Evolutionary conservation across 2,329 filamentous ascomycete genomes (phyloP), one percentile per base, ranked within the genome.

Genomic region (Shiraia bambusicola): DNA sequence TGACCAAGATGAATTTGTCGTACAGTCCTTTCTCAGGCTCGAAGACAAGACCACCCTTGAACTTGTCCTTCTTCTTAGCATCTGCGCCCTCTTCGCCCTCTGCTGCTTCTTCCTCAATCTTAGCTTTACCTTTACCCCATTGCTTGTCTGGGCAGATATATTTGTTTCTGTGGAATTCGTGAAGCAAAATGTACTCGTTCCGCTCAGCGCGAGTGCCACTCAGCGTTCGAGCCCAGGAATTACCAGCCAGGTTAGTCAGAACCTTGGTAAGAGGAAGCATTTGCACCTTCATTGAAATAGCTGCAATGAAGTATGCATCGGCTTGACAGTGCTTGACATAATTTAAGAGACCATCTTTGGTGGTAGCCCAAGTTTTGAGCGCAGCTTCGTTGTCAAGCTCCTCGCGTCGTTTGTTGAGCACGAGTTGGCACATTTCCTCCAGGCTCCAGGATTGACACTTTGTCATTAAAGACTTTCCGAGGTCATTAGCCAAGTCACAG

Each of bases 381-480:
- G 89, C 90, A 37, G 76, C 82, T 55, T 97, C 93, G 55, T 87
- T 92, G 65, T 98, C 92, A 24, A 98, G 72, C 27, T 98, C 93
- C 40, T 85, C 82, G 29, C 93, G 86, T 29, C 76, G 76, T 61
- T 85, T 85, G 24, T 83, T 79, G 4, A 98, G 83, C 54, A 96
- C 95, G 12, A 97, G 78, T 50, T 85, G 88, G 67, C 90, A 95
- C 91, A 98, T 98, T 69, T 98, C 93, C 2, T 92, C 94, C 68
- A 98, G 77, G 67, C 87, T 95, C 93, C 93, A 98, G 3, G 91
- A 95, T 69, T 96, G 92, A 68, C 93, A 98, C 72, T 95, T 95
- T 58, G 81, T 84, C 92, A 97, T 97, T 52, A 90, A 81, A 9
- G 92, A 96, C 75, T 96, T 97, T 68, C 93, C 93, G 62, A 94